Evolutionary conservation across 2,329 filamentous ascomycete genomes (phyloP).

Genomic region (Neofusicoccum cordaticola): DNA sequence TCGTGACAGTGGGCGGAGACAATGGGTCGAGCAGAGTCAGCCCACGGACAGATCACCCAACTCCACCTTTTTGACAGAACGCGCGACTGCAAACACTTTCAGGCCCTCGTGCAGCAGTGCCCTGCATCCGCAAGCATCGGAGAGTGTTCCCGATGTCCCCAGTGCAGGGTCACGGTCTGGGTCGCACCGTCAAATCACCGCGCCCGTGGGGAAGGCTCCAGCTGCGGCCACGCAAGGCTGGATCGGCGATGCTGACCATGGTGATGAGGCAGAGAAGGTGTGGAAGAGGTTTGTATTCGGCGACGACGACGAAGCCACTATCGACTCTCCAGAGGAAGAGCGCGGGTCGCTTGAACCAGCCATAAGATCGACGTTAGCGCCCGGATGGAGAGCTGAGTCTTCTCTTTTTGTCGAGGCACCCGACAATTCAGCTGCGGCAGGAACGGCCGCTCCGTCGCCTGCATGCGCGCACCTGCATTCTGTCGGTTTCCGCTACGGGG

Average conservation of each 20-base stretch:
- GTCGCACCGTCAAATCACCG: background rate
- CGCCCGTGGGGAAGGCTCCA: background rate
- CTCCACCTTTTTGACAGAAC: background rate
- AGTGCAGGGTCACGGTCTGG: background rate
- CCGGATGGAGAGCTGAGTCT: background rate
- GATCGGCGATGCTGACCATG: constrained; percentile 12
- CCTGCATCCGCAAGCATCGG: constrained; percentile 11
- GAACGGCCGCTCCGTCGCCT: background rate
- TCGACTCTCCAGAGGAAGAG: constrained; percentile 1
- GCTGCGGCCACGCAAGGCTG: background rate
- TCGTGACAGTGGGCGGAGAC: background rate
- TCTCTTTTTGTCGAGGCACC: constrained; percentile 9
- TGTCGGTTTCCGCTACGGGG: background rate
- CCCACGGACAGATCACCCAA: background rate
- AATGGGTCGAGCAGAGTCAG: background rate
- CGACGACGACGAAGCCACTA: constrained; percentile 18
- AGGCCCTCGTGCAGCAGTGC: background rate
- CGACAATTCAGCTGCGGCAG: constrained; percentile 1
- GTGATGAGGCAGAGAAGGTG: constrained; percentile 25
- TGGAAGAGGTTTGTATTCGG: constrained; percentile 36
- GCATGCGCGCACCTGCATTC: constrained; percentile 12
- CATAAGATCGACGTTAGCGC: background rate
- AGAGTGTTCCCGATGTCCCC: background rate
- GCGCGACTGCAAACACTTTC: background rate
- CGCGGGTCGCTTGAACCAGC: constrained; percentile 7